Conservation (phyloP, 345 rosid species). For the Syzygium jambos region DNA sequence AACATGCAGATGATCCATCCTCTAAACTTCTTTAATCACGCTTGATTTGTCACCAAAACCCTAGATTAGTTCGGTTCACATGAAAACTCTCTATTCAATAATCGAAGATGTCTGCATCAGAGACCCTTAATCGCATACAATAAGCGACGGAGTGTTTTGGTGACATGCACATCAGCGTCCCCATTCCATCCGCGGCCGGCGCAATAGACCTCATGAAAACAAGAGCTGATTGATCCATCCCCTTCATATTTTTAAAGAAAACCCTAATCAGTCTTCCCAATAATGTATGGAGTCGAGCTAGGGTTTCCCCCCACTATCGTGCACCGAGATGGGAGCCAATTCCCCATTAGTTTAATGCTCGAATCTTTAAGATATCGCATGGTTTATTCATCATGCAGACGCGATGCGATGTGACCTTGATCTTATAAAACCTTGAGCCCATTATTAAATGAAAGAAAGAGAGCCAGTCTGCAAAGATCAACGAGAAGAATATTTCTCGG, state of each 20-base stretch:
- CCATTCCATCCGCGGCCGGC: not conserved
- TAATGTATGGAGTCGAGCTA: not conserved
- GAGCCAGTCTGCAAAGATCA: not conserved
- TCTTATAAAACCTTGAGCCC: not conserved
- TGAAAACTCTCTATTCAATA: not conserved
- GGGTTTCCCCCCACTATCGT: not conserved
- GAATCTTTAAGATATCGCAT: not conserved
- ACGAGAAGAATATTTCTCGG: not conserved
- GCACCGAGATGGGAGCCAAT: not conserved
- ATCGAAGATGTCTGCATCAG: not conserved
- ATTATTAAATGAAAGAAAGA: not conserved
- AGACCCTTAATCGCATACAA: not conserved
- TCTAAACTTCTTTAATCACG: not conserved
- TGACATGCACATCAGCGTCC: not conserved
- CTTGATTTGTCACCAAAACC: not conserved
- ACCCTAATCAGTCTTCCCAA: not conserved
- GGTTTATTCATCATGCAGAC: not conserved
- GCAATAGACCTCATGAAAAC: not conserved
- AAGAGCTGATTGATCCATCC: not conserved
- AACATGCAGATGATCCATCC: not conserved
- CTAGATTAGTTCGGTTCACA: not conserved
- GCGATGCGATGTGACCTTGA: not conserved
- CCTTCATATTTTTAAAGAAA: not conserved
- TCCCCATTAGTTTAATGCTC: not conserved
- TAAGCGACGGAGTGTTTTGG: not conserved